phyloP scores from a whole-genome alignment of 2,329 filamentous ascomycete genomes.

The Chrysoporthe austroafricana region DNA sequence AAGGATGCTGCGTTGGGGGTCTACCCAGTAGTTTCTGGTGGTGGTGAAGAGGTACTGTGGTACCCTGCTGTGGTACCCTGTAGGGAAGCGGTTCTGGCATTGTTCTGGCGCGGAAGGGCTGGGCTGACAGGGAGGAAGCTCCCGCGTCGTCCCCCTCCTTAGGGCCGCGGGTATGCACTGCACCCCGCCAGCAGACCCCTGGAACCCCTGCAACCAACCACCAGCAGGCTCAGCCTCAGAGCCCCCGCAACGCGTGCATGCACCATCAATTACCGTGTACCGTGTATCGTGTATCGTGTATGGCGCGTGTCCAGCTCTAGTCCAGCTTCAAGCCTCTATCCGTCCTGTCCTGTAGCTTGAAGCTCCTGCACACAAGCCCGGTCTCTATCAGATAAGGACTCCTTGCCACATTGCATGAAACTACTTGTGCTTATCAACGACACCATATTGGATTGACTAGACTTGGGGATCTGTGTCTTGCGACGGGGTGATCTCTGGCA shows the following conservation, averaged over 20 bases:
- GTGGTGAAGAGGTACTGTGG: background rate
- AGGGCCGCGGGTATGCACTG: background rate
- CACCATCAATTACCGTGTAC: too few relatives aligned
- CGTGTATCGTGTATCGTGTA: too few relatives aligned
- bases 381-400: too few relatives aligned
- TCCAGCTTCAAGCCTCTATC: too few relatives aligned
- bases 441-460: too few relatives aligned
- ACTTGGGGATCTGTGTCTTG: too few relatives aligned
- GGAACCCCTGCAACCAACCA: background rate
- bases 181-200: constrained; percentile 1
- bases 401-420: too few relatives aligned
- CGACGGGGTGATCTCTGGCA: background rate
- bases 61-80: background rate
- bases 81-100: too few relatives aligned
- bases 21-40: background rate
- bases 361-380: background rate
- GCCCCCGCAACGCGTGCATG: background rate
- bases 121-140: background rate
- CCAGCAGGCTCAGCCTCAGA: background rate
- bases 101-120: background rate
- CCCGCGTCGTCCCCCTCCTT: background rate
- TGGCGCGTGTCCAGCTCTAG: too few relatives aligned
- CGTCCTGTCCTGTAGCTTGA: background rate
- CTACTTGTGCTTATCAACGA: too few relatives aligned
- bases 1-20: background rate